Percentiles rank a stretch among this genome's conserved stretches.
phyloP scores from a whole-genome alignment of 495 filamentous ascomycete species.

The Cudoniella acicularis region DNA sequence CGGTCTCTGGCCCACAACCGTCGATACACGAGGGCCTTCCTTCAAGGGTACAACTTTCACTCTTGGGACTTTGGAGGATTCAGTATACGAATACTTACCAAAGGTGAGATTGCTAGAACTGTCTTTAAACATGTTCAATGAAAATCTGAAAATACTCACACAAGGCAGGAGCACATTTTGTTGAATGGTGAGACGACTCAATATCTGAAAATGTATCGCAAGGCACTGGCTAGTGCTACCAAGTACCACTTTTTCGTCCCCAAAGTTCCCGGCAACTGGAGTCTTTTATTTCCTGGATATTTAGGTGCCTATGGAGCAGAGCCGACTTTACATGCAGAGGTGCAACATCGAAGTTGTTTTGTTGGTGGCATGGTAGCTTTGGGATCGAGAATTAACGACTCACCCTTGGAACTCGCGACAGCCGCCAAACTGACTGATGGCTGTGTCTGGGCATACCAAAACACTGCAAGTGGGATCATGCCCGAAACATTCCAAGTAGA shows the following conservation, averaged over 20 bases:
- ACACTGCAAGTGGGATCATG: slow-evolving; percentile 81
- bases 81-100: slow-evolving; percentile 90
- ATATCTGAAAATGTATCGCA: slow-evolving; percentile 24
- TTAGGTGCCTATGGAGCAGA: too few relatives aligned
- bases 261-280: too few relatives aligned
- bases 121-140: too few relatives aligned
- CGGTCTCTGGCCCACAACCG: slow-evolving; percentile 72
- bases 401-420: slow-evolving; percentile 67
- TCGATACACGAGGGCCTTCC: slow-evolving; percentile 12
- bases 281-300: too few relatives aligned
- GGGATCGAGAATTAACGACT: slow-evolving; percentile 70
- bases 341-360: slow-evolving; percentile 66
- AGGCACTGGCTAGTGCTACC: too few relatives aligned
- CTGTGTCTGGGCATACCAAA: slow-evolving; percentile 87
- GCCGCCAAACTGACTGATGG: slow-evolving; percentile 81
- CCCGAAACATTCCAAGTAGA: slow-evolving; percentile 67
- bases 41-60: slow-evolving; percentile 15
- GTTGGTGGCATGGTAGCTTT: slow-evolving; percentile 89
- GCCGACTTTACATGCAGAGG: slow-evolving; percentile 34
- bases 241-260: too few relatives aligned
- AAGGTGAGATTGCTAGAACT: too few relatives aligned
- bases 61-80: slow-evolving; percentile 44
- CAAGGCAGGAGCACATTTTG: slow-evolving; percentile 20
- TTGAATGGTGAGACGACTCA: slow-evolving; percentile 14
- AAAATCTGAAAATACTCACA: too few relatives aligned